Evolutionary conservation across 495 filamentous ascomycete genomes (phyloP).

Genomic region (Aspergillus baeticus): DNA sequence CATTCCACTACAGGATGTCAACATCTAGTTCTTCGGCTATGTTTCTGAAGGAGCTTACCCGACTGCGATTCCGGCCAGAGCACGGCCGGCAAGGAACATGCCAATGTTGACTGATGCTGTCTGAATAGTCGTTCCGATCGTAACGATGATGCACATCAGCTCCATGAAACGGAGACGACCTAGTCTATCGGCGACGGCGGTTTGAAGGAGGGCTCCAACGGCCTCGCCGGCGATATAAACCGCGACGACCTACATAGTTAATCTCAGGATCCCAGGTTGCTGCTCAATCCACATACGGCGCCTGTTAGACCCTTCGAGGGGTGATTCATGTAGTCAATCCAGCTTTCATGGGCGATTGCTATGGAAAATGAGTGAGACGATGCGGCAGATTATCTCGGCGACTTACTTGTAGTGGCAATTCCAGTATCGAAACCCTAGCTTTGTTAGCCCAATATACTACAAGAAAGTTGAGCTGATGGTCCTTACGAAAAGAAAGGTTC

Average conservation of each 20-base stretch:
- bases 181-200: conserved; percentile 52
- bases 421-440: conserved; percentile 56
- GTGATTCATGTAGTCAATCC: conserved; percentile 57
- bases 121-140: conserved; percentile 55
- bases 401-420: conserved; percentile 59
- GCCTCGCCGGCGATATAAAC: conserved; percentile 61
- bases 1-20: conserved; percentile 36
- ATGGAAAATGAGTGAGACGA: neutral
- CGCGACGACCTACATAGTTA: conserved; percentile 44
- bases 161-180: conserved; percentile 62
- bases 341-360: conserved; percentile 61
- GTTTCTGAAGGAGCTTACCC: conserved; percentile 33
- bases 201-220: conserved; percentile 52
- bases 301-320: conserved; percentile 56
- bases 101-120: conserved; percentile 58
- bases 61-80: conserved; percentile 54
- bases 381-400: neutral
- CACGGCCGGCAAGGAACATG: conserved; percentile 59
- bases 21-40: neutral
- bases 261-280: neutral
- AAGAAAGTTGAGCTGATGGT: neutral
- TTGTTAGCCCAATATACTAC: neutral
- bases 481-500: conserved; percentile 57
- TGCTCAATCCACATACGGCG: conserved; percentile 36
- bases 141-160: conserved; percentile 55